Conservation (phyloP, 208 protist genomes). For the Acanthamoeba royreba region DNA sequence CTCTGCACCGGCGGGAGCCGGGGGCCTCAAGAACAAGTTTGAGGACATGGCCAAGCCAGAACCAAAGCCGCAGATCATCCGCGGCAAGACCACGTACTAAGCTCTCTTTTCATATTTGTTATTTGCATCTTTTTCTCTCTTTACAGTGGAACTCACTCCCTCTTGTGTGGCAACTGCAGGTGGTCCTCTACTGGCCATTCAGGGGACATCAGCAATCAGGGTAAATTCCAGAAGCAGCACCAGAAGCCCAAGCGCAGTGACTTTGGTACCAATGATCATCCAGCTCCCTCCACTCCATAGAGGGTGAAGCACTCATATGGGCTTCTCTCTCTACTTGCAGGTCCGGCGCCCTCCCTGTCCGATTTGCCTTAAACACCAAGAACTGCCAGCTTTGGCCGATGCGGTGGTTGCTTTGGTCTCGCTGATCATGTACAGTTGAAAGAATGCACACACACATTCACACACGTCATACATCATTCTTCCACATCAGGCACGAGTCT, state of each 20-base stretch:
- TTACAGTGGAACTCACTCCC: neutral
- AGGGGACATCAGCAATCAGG: constrained; percentile 20
- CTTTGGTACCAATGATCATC: neutral
- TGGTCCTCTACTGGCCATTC: constrained; percentile 4
- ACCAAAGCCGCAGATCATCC: constrained; percentile 24
- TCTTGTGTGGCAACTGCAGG: neutral
- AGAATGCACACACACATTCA: no score
- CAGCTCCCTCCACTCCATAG: neutral
- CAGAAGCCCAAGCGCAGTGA: constrained; percentile 32
- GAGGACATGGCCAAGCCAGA: constrained; percentile 6
- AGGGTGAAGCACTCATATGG: neutral
- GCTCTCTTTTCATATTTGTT: neutral
- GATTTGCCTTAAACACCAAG: neutral
- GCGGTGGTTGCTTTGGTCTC: no score
- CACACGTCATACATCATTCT: no score
- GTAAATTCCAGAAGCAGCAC: constrained; percentile 17
- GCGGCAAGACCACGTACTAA: constrained; percentile 18
- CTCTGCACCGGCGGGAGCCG: neutral
- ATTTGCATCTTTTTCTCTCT: neutral
- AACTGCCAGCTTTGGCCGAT: no score
- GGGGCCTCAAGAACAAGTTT: constrained; percentile 38
- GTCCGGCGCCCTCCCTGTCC: neutral
- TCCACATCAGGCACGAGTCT: no score
- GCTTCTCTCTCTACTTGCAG: neutral
- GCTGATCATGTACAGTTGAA: no score